Conservation (phyloP, 2,329 filamentous ascomycete species). For the Fusarium proliferatum region DNA sequence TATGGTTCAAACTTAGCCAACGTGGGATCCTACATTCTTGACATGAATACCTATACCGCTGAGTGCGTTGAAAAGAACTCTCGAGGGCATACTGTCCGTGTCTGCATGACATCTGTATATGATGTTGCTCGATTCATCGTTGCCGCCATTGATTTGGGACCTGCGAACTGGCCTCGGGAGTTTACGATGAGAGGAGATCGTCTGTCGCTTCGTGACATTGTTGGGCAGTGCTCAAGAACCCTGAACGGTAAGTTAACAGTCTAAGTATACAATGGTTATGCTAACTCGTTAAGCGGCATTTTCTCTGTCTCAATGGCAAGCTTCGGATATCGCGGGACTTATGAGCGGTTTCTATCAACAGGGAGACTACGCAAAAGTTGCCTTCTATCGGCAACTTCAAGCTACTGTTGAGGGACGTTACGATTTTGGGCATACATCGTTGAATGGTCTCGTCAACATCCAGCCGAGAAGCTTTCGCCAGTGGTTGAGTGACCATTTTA, state of each 20-base stretch:
- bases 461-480: slow-evolving; percentile 62
- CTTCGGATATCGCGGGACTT: slow-evolving; percentile 55
- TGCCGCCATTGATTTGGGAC: slow-evolving; percentile 72
- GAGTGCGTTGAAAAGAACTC: slow-evolving; percentile 68
- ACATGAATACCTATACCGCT: slow-evolving; percentile 68
- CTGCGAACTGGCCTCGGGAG: slow-evolving; percentile 72
- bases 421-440: slow-evolving; percentile 68
- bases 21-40: slow-evolving; percentile 74
- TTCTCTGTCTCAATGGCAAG: slow-evolving; percentile 51
- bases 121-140: slow-evolving; percentile 79
- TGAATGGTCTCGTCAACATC: slow-evolving; percentile 65
- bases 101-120: slow-evolving; percentile 75
- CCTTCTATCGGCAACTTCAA: slow-evolving; percentile 70
- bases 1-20: slow-evolving; percentile 61
- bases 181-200: slow-evolving; percentile 76
- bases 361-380: slow-evolving; percentile 61
- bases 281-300: slow-evolving; percentile 53
- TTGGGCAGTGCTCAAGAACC: slow-evolving; percentile 61
- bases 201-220: slow-evolving; percentile 69
- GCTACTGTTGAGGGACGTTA: slow-evolving; percentile 77
- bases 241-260: slow-evolving; percentile 55
- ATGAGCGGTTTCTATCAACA: slow-evolving; percentile 57
- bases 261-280: not conserved
- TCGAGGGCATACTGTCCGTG: slow-evolving; percentile 60
- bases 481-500: slow-evolving; percentile 57